A percentile compares a stretch with the other conserved stretches of the same genome.
Evolutionary conservation across 345 rosid genomes (phyloP).

Genomic region (Anastatica hierochuntica): DNA sequence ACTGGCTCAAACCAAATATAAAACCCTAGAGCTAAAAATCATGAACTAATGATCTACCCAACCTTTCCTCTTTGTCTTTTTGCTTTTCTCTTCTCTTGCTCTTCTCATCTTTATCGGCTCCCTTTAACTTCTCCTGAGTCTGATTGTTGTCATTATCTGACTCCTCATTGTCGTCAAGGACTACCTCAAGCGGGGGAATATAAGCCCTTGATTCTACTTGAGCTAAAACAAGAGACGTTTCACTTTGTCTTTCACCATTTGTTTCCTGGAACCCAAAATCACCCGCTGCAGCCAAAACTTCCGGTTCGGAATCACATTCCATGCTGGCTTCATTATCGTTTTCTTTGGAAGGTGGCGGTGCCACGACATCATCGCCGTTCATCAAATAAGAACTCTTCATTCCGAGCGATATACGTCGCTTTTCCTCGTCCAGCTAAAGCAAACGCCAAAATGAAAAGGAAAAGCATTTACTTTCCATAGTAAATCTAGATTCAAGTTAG

Average conservation of each 20-base stretch:
- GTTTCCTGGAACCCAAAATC: constrained; percentile 21
- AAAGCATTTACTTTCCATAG: background rate
- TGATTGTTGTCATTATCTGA: constrained; percentile 27
- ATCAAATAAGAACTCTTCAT: constrained; percentile 56
- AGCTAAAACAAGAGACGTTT: constrained; percentile 39
- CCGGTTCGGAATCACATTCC: constrained; percentile 28
- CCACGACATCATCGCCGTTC: constrained; percentile 23
- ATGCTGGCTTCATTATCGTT: constrained; percentile 34
- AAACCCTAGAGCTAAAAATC: background rate
- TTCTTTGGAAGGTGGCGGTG: constrained; percentile 23
- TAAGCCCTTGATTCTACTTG: constrained; percentile 66
- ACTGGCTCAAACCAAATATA: background rate
- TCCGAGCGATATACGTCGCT: constrained; percentile 70
- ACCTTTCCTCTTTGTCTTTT: constrained; percentile 77
- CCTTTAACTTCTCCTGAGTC: constrained; percentile 29
- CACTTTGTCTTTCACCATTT: constrained; percentile 33
- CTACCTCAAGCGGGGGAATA: constrained; percentile 76
- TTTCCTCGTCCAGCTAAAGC: constrained; percentile 65
- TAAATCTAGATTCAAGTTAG: too few relatives aligned
- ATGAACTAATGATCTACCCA: constrained; percentile 1
- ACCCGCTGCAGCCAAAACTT: constrained; percentile 12
- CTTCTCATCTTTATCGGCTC: constrained; percentile 35
- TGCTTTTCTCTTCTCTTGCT: constrained; percentile 40
- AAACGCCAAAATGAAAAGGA: constrained; percentile 9
- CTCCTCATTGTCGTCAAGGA: constrained; percentile 58